Base-by-base conservation (phyloP, 2,329 filamentous ascomycete genomes). In the Colletotrichum melonis region DNA sequence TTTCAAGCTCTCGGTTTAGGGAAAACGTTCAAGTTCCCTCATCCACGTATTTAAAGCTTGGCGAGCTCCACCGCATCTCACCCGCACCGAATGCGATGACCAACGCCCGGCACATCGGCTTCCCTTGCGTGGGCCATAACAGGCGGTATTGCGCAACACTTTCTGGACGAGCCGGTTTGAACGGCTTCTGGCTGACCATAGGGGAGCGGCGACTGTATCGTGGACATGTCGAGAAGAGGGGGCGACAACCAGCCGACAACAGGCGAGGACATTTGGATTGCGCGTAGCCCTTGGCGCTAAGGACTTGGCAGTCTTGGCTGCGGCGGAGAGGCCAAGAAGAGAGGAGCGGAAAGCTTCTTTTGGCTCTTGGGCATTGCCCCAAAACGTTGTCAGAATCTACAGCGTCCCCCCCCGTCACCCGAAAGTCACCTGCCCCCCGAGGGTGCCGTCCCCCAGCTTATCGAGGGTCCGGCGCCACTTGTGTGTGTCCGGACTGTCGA, bases 291-390 rank as follows among this genome's bases (percentile, higher is more conserved):
- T 73, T 62, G 70, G 67, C 70, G 67, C 70, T 69, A 70, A 73
- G 70, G 55, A 1, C 60, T 60, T 70, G 70, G 70, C 60, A n/a
- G 70, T 70, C 70, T 73, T 73, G 70, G 70, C 70, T 73, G 70
- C 70, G 70, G 70, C 70, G 70, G 70, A 73, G 70, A 70, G 67
- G 70, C 70, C 70, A 73, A 73, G 70, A 70, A 73, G 60, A 65
- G 70, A 73, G 70, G 70, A 73, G 70, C 70, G 70, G 70, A 73
- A 73, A 73, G 70, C 70, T 73, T 73, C 70, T 73, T 73, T 73
- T 62, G 55, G 59, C 46, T 64, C 67, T 70, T 65, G 70, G 70
- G 35, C 63, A 42, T 63, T 60, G 46, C 68, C 66, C 70, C 70
- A 64, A 42, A 63, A 32, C 19, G 24, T 55, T 24, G n/a, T 55